These are phyloP conservation scores for Neohortaea acidophila DNA, from an alignment of 495 filamentous ascomycete species.

Conservation along the genomic window DNA sequence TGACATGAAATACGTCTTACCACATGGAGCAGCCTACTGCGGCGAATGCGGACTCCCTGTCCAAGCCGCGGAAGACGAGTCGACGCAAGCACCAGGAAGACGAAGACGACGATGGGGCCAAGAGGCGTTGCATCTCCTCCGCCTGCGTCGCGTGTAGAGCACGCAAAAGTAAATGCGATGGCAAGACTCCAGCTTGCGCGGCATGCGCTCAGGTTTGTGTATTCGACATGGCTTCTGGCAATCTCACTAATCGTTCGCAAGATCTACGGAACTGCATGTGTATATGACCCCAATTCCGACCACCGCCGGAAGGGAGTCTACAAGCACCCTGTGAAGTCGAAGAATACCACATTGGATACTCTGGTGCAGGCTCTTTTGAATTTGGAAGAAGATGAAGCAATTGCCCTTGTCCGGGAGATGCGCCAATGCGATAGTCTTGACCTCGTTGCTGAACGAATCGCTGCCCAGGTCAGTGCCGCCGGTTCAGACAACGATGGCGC, in stretches of 20 bases:
- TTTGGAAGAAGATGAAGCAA: constrained; percentile 67
- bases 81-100: constrained; percentile 4
- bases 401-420: constrained; percentile 68
- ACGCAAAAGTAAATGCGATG: constrained; percentile 54
- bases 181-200: constrained; percentile 78
- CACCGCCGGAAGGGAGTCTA: constrained; percentile 84
- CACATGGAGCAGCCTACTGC: too few species aligned
- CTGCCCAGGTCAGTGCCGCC: too few species aligned
- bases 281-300: constrained; percentile 93
- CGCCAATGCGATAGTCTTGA: constrained; percentile 86
- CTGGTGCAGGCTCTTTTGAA: constrained; percentile 88
- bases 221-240: not conserved
- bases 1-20: too few species aligned
- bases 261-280: constrained; percentile 82
- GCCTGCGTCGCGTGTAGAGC: constrained; percentile 17
- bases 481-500: too few species aligned
- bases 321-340: constrained; percentile 79
- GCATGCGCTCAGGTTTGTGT: constrained; percentile 55
- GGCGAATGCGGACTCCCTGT: not conserved
- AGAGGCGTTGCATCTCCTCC: constrained; percentile 4
- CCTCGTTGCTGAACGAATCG: constrained; percentile 67
- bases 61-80: not conserved
- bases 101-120: constrained; percentile 4
- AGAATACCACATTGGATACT: constrained; percentile 77
- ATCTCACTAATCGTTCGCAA: not conserved